phyloP scores from a whole-genome alignment of 225 moss, liverwort and hornwort species.

The Sphagnum tenellum region DNA sequence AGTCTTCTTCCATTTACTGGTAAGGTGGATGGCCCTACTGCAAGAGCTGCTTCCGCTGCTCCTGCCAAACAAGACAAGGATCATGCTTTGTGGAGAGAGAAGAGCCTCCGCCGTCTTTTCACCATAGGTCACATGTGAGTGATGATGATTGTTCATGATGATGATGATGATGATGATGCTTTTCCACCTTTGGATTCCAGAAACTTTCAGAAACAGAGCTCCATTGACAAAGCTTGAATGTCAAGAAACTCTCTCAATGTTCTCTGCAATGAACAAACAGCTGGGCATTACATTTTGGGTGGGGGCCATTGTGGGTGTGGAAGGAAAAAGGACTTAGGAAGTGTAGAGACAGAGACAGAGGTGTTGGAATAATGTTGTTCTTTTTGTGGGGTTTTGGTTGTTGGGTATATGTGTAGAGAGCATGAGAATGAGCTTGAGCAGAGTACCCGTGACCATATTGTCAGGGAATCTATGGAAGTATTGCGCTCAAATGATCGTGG shows the following conservation, averaged over 20 bases:
- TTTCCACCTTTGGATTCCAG: neutral
- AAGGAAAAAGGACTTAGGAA: no score
- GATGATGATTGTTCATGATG: neutral
- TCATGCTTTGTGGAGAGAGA: constrained; percentile 21
- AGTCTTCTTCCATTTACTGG: no score
- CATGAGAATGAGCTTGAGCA: constrained; percentile 11
- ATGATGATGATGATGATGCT: neutral
- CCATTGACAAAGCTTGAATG: neutral
- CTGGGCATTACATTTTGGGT: no score
- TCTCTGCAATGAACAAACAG: no score
- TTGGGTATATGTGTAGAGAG: constrained; percentile 3
- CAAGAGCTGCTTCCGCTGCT: no score
- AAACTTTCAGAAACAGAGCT: neutral
- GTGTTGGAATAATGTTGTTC: neutral
- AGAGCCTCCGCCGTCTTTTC: constrained; percentile 30
- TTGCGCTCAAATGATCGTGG: constrained; percentile 33
- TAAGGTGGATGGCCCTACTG: no score
- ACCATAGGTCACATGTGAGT: constrained; percentile 16
- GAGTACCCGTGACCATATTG: constrained; percentile 12
- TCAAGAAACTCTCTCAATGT: no score
- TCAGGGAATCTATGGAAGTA: constrained; percentile 27
- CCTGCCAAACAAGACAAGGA: constrained; percentile 4
- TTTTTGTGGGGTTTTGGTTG: neutral
- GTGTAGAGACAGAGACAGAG: no score
- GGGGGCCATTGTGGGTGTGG: no score